These are phyloP conservation scores for Nyctanthes arbortristis DNA, from an alignment of 257 asterid species.

Conservation along the genomic window DNA sequence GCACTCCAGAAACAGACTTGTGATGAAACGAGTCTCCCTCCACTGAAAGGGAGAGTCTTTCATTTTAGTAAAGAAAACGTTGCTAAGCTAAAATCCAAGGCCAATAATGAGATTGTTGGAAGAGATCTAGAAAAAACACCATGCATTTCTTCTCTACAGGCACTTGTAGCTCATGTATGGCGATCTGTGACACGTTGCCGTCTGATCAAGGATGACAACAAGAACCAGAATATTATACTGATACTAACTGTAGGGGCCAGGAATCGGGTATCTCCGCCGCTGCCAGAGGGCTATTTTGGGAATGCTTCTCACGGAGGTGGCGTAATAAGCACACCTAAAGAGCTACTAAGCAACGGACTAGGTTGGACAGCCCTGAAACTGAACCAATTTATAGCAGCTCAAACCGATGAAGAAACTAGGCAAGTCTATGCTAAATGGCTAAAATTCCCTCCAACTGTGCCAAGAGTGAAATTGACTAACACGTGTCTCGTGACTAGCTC, in stretches of 20 bases:
- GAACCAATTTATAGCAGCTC: conserved; percentile 23
- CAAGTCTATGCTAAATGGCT: conserved; percentile 29
- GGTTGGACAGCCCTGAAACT: conserved; percentile 35
- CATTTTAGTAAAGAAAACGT: conserved; percentile 37
- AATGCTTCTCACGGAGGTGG: conserved; percentile 20
- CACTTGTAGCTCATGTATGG: conserved; percentile 45
- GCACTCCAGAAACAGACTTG: not conserved
- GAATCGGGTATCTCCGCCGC: conserved; percentile 31
- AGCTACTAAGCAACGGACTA: conserved; percentile 23
- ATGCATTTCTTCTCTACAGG: conserved; percentile 50
- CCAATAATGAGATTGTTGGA: conserved; percentile 29
- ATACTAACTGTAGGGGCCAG: conserved; percentile 28
- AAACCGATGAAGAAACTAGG: conserved; percentile 14
- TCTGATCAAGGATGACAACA: not conserved
- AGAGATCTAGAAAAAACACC: not conserved
- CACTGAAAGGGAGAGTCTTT: conserved; percentile 37
- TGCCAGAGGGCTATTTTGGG: conserved; percentile 45
- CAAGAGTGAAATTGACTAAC: not conserved
- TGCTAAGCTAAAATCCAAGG: conserved; percentile 37
- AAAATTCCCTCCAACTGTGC: conserved; percentile 15
- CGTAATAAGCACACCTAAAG: not conserved
- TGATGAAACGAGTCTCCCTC: conserved; percentile 7
- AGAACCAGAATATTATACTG: not conserved
- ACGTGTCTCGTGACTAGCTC: conserved; percentile 37
- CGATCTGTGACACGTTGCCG: conserved; percentile 22